Evolutionary conservation across 345 rosid species (phyloP).

Genomic region (Mercurialis annua): DNA sequence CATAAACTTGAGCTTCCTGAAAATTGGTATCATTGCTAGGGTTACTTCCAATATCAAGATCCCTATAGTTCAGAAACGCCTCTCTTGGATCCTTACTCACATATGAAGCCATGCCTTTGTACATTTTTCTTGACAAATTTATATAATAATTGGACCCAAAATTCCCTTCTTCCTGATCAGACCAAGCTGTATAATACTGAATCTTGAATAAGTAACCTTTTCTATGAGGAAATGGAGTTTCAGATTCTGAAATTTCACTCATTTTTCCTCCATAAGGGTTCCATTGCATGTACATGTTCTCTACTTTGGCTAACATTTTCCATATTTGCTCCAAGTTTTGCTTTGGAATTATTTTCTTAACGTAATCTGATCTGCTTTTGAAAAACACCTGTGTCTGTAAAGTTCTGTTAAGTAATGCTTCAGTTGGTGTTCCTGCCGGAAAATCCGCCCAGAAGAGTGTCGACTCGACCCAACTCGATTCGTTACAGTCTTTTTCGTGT

Average conservation of each 20-base stretch:
- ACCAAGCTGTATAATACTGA: slow-evolving; percentile 39
- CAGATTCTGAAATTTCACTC: slow-evolving; percentile 34
- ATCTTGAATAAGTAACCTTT: slow-evolving; percentile 49
- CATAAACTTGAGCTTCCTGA: slow-evolving; percentile 40
- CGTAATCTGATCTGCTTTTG: slow-evolving; percentile 54
- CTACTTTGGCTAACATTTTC: slow-evolving; percentile 23
- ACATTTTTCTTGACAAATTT: slow-evolving; percentile 38
- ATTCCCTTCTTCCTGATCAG: slow-evolving; percentile 23
- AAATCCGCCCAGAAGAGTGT: slow-evolving; percentile 23
- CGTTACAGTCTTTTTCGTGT: slow-evolving; percentile 33
- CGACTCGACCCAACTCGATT: slow-evolving; percentile 52
- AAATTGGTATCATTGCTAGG: slow-evolving; percentile 26
- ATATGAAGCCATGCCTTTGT: slow-evolving; percentile 45
- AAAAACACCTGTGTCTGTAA: too few species aligned
- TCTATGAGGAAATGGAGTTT: slow-evolving; percentile 58
- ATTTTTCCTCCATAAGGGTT: slow-evolving; percentile 60
- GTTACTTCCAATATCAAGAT: slow-evolving; percentile 58
- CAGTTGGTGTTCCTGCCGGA: slow-evolving; percentile 19
- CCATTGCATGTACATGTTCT: slow-evolving; percentile 24
- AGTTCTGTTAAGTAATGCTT: slow-evolving; percentile 15
- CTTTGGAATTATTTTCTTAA: slow-evolving; percentile 39
- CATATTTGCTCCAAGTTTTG: slow-evolving; percentile 29
- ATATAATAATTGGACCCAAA: slow-evolving; percentile 25
- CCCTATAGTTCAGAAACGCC: slow-evolving; percentile 57
- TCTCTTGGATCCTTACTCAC: slow-evolving; percentile 47